Base-by-base conservation (phyloP, 163 green algal species). In the Chlamydomonas reinhardtii region DNA sequence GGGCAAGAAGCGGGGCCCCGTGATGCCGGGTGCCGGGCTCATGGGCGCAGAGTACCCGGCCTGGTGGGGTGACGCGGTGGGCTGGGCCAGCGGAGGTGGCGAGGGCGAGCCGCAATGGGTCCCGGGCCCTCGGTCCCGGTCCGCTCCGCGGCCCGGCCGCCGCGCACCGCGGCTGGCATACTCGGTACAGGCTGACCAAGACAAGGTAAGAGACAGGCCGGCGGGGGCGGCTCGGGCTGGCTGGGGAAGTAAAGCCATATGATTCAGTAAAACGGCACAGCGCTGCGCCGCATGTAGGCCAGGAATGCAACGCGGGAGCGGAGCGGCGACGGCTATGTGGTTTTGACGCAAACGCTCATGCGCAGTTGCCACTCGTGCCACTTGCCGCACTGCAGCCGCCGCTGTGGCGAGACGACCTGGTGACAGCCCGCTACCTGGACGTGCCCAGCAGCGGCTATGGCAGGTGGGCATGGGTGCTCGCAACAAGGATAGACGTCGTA, bases 1-100 rank as follows among this genome's bases (percentile, higher is more conserved):
- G 0, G 85, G 85, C 76, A 83, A 73, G 61, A 86, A 86, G 52
- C 76, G 85, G 17, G 86, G 85, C 64, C 85, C 85, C 17, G 48
- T 59, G 0, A 11, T 61, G 52, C 68, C 79, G 48, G 79, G 79
- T 29, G 80, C 73, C 70, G 69, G 80, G 0, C 20, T 73, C 12
- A 24, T 19, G 15, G 86, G 80, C 59, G 73, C 85, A 11, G 70
- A 91, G 31, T 94, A 94, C 64, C 92, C 92, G 3, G 74, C 86
- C 39, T 94, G 92, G 92, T 94, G 92, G 92, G 84, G 89, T 11
- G 82, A 92, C 78, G 82, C 59, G 39, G 64, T n/a, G 4, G 37
- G 59, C 25, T 61, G 77, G 43, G 27, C 59, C 22, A 34, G 29
- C 22, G 37, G 71, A 31, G 35, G 32, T 20, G 34, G 15, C 4